phyloP scores from a whole-genome alignment of 73 alveolate genomes.

The Tetrahymena borealis region DNA sequence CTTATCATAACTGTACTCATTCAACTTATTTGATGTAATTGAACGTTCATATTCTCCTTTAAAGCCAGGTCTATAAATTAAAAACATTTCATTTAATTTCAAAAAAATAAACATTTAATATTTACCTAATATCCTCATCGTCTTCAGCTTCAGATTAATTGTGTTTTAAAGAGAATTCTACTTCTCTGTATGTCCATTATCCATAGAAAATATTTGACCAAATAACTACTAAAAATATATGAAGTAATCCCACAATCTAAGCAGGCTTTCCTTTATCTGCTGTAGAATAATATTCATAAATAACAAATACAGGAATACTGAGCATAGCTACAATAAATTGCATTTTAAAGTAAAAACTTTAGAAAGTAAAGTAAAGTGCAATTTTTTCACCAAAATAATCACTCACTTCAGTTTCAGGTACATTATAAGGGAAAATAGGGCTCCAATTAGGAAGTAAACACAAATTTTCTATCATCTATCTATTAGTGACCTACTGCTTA shows the following conservation, averaged over 20 bases:
- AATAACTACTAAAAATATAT: background rate
- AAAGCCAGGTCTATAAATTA: background rate
- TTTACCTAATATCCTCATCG: background rate
- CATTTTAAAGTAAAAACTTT: background rate
- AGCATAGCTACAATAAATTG: background rate
- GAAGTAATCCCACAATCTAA: background rate
- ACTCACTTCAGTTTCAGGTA: conserved; percentile 39
- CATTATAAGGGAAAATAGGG: background rate
- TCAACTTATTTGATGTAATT: background rate
- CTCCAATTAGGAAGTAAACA: background rate
- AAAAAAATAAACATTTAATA: background rate
- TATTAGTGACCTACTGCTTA: background rate
- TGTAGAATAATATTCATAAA: background rate
- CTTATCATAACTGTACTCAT: background rate
- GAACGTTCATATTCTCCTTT: background rate
- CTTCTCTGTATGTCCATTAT: background rate
- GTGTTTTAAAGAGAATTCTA: background rate
- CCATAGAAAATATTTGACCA: background rate
- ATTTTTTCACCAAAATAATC: conserved; percentile 79
- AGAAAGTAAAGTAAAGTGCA: conserved; percentile 62
- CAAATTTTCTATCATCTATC: background rate
- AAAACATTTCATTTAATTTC: background rate
- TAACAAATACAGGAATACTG: background rate
- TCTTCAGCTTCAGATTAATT: background rate
- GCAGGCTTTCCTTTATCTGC: background rate